Evolutionary conservation across 345 rosid genomes (phyloP).

Genomic region (Raphanus sativus): DNA sequence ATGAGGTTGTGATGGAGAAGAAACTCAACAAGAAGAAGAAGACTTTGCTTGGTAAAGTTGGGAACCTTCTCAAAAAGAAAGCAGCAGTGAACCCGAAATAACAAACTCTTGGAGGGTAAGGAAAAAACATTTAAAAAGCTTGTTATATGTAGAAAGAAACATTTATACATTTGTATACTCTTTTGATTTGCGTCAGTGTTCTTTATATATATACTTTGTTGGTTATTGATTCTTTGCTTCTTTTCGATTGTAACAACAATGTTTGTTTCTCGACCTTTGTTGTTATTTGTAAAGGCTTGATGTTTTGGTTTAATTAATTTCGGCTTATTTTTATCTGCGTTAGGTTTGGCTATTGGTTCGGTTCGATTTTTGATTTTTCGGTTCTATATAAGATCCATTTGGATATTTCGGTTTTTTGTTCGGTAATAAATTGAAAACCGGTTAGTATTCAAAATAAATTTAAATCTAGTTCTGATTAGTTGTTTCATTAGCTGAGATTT

Average conservation of each 20-base stretch:
- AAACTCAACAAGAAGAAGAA: constrained; percentile 72
- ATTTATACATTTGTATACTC: constrained; percentile 11
- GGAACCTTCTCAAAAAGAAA: constrained; percentile 93
- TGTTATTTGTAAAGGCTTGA: constrained; percentile 31
- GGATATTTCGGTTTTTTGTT: not conserved
- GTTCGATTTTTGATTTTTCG: not conserved
- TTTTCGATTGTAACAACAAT: constrained; percentile 23
- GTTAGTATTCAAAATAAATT: not conserved
- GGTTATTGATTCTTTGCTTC: constrained; percentile 37
- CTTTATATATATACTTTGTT: not conserved
- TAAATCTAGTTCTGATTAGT: not conserved
- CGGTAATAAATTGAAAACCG: not conserved
- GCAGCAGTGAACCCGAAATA: constrained; percentile 63
- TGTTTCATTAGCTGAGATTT: no score
- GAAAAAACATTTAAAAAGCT: not conserved
- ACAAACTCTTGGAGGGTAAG: constrained; percentile 36
- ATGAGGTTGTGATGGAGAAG: constrained; percentile 42
- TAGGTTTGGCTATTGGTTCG: not conserved
- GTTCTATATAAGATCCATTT: no score
- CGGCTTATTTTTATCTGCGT: not conserved
- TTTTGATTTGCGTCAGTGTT: constrained; percentile 31
- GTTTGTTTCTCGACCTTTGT: not conserved
- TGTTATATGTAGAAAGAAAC: not conserved
- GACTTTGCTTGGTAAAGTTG: constrained; percentile 83
- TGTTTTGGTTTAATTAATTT: not conserved